phyloP scores from a whole-genome alignment of 1,139 yeast species.

The Blastobotrys buckinghamii region DNA sequence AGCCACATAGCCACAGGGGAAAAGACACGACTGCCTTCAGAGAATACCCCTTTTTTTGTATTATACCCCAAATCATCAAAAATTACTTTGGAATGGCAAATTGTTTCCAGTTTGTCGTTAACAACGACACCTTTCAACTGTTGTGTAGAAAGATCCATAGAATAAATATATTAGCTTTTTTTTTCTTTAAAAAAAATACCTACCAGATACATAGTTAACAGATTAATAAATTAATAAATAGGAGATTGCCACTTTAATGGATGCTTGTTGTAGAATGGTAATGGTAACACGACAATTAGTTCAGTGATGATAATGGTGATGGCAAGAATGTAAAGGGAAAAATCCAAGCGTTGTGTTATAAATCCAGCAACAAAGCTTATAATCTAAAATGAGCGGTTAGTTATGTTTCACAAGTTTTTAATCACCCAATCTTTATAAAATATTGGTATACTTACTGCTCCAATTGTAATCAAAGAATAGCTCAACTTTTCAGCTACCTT shows the following conservation, averaged over 20 bases:
- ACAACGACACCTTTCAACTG: slow-evolving; percentile 75
- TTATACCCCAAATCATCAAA: slow-evolving; percentile 68
- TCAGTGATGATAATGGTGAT: slow-evolving; percentile 35
- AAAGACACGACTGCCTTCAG: slow-evolving; percentile 38
- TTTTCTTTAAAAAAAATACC: not conserved
- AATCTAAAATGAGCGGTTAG: slow-evolving; percentile 2
- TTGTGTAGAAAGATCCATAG: slow-evolving; percentile 78
- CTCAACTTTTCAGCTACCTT: slow-evolving; percentile 35
- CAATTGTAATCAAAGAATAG: slow-evolving; percentile 27
- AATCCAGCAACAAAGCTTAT: slow-evolving; percentile 45
- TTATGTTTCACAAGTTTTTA: not conserved
- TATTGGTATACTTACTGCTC: slow-evolving; percentile 30
- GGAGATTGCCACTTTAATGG: slow-evolving; percentile 39
- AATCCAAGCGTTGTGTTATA: slow-evolving; percentile 37
- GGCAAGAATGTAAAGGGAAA: slow-evolving; percentile 37
- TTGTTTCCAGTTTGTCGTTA: slow-evolving; percentile 42
- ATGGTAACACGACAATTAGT: slow-evolving; percentile 48
- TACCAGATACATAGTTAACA: slow-evolving; percentile 8
- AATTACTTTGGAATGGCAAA: slow-evolving; percentile 57
- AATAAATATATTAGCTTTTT: not conserved
- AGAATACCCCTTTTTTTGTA: slow-evolving; percentile 65
- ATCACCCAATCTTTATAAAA: no score
- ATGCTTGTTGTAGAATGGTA: slow-evolving; percentile 46
- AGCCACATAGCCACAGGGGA: slow-evolving; percentile 93
- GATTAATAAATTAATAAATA: not conserved